A percentile compares a stretch with the other conserved stretches of the same genome.
phyloP scores from a whole-genome alignment of 345 rosid species.

The Syzygium jambos region DNA sequence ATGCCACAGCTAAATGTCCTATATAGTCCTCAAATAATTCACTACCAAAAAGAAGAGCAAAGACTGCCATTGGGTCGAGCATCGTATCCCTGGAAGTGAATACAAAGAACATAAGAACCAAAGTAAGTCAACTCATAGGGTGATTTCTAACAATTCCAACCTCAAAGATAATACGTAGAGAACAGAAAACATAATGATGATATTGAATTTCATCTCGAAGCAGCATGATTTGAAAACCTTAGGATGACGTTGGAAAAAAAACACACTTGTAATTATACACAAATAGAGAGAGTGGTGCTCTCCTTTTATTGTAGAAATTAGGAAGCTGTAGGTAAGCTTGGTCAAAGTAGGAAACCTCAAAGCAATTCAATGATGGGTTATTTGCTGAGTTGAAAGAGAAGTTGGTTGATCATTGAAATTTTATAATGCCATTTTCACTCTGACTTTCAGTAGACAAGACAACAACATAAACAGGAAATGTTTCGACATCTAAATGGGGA shows the following conservation, averaged over 20 bases:
- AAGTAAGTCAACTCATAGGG: not conserved
- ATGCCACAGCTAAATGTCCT: slow-evolving; percentile 84
- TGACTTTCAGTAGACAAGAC: not conserved
- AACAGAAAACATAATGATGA: not conserved
- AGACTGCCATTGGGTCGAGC: slow-evolving; percentile 81
- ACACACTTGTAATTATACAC: not conserved
- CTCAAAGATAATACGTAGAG: not conserved
- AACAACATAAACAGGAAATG: not conserved
- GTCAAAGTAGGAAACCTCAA: not conserved
- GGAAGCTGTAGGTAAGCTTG: not conserved
- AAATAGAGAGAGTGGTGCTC: not conserved
- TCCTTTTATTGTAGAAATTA: not conserved
- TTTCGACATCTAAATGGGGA: not conserved
- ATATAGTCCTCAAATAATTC: slow-evolving; percentile 90
- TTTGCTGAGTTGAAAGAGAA: not conserved
- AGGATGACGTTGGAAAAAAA: not conserved
- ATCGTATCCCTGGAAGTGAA: slow-evolving; percentile 54
- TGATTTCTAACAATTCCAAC: not conserved
- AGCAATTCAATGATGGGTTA: not conserved
- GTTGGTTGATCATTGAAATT: not conserved
- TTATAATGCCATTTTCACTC: not conserved
- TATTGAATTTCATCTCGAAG: not conserved
- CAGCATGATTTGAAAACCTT: not conserved
- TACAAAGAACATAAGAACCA: not conserved
- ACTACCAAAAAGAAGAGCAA: slow-evolving; percentile 93